phyloP scores from a whole-genome alignment of 2,329 filamentous ascomycete genomes.

The Colletotrichum karsti region DNA sequence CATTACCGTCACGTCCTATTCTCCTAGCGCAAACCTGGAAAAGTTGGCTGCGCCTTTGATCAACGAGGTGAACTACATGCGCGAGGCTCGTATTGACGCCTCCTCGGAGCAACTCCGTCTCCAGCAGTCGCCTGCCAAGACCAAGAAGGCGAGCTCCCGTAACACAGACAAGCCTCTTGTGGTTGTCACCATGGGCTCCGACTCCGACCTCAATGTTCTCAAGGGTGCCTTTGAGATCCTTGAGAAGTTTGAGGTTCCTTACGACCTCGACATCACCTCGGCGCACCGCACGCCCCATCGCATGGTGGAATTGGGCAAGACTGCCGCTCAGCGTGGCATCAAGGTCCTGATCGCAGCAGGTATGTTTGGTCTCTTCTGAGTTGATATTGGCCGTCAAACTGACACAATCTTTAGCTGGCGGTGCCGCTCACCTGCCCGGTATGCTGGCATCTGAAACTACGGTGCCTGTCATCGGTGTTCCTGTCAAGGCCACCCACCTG shows the following conservation, averaged over 20 bases:
- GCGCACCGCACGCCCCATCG: conserved; percentile 78
- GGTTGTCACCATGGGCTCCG: conserved; percentile 85
- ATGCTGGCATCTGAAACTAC: conserved; percentile 77
- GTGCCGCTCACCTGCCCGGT: conserved; percentile 78
- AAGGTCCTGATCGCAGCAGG: conserved; percentile 77
- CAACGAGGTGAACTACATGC: conserved; percentile 67
- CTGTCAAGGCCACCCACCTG: conserved; percentile 76
- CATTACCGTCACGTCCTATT: conserved; percentile 80
- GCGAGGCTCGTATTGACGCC: conserved; percentile 59
- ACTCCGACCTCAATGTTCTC: conserved; percentile 77
- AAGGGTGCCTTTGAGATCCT: conserved; percentile 73
- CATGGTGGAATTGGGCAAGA: conserved; percentile 74
- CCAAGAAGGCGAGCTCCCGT: conserved; percentile 31
- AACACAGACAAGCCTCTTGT: conserved; percentile 63
- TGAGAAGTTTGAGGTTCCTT: conserved; percentile 75
- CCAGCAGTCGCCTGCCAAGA: conserved; percentile 30
- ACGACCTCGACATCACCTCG: conserved; percentile 79
- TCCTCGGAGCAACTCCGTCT: conserved; percentile 47
- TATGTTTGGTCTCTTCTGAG: neutral
- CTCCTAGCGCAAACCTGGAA: conserved; percentile 71
- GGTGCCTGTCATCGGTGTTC: conserved; percentile 80
- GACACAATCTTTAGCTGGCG: conserved; percentile 62
- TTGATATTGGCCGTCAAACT: neutral
- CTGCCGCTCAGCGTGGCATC: conserved; percentile 71
- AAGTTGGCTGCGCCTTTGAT: conserved; percentile 73